A percentile compares a stretch with the other conserved stretches of the same genome.
Evolutionary conservation across 257 asterid species (phyloP).

Genomic region (Ajuga chamaepitys): DNA sequence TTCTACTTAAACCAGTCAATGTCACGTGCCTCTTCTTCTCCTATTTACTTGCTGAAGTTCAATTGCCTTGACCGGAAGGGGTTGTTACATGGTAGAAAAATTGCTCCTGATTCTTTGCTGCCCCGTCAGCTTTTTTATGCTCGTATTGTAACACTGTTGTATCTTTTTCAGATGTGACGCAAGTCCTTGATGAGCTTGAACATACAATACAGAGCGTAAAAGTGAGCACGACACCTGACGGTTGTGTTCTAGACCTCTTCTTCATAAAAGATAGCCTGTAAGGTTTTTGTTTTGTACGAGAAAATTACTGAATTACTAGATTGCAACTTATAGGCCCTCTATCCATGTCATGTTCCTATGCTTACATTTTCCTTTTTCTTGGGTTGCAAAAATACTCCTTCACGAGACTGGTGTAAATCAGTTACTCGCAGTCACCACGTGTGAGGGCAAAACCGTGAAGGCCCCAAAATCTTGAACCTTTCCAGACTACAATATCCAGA

Average conservation of each 20-base stretch:
- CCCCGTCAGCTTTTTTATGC: conserved; percentile 1
- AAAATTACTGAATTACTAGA: not conserved
- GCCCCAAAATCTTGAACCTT: not conserved
- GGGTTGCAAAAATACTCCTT: not conserved
- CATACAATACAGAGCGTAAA: conserved; percentile 66
- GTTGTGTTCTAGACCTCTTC: conserved; percentile 66
- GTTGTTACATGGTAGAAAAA: conserved; percentile 55
- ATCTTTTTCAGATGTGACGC: conserved; percentile 53
- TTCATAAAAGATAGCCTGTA: conserved; percentile 68
- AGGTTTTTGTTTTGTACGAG: conserved; percentile 17
- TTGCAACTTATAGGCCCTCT: not conserved
- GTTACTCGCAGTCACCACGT: not conserved
- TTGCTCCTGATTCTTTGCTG: not conserved
- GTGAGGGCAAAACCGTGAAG: not conserved
- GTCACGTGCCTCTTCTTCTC: conserved; percentile 27
- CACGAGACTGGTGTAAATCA: not conserved
- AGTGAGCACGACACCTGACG: conserved; percentile 82
- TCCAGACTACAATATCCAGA: not conserved
- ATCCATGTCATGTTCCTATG: not conserved
- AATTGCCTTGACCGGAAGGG: conserved; percentile 62
- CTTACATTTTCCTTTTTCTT: not conserved
- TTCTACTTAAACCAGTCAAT: conserved; percentile 42
- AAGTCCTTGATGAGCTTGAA: conserved; percentile 63
- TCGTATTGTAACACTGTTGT: not conserved
- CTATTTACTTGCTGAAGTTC: conserved; percentile 52